These are phyloP conservation scores for Pleurotus ostreatus DNA, from an alignment of 768 basidiomycete species.

Conservation along the genomic window DNA sequence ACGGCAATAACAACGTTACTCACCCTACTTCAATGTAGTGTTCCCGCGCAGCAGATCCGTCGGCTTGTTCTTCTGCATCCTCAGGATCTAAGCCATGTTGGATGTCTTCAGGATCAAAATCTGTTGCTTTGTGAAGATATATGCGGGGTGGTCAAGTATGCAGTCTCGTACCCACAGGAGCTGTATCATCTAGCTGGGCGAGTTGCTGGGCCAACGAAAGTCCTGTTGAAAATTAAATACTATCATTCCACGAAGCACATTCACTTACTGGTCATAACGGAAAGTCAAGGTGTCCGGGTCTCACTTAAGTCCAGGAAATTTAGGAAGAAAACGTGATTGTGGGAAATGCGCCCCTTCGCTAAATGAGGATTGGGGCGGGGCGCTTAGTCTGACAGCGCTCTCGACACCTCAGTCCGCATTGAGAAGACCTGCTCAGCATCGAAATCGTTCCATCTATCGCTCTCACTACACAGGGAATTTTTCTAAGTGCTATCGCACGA, in stretches of 20 bases:
- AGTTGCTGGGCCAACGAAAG: constrained; percentile 78
- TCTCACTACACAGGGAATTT: too few relatives aligned
- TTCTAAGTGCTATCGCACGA: too few relatives aligned
- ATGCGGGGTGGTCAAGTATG: constrained; percentile 3
- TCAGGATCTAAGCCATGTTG: constrained; percentile 44
- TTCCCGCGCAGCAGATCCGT: constrained; percentile 43
- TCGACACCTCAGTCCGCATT: too few relatives aligned
- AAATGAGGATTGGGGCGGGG: too few relatives aligned
- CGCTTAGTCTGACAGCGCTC: too few relatives aligned
- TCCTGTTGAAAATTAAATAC: constrained; percentile 19
- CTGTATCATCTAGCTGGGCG: constrained; percentile 68
- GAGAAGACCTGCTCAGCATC: too few relatives aligned
- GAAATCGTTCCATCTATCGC: too few relatives aligned
- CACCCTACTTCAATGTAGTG: constrained; percentile 89
- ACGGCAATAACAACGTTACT: constrained; percentile 17
- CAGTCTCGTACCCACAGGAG: constrained; percentile 55
- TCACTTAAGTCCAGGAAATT: neutral
- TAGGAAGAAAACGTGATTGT: neutral
- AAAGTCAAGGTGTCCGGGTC: too few relatives aligned
- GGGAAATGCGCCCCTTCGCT: too few relatives aligned
- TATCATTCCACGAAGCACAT: neutral
- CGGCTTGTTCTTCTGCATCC: constrained; percentile 30
- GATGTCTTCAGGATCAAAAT: constrained; percentile 73
- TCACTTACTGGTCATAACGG: neutral
- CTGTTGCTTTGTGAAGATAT: constrained; percentile 27